Conservation (phyloP, 352 stramenopile genomes). For the Phytophthora sp. region DNA sequence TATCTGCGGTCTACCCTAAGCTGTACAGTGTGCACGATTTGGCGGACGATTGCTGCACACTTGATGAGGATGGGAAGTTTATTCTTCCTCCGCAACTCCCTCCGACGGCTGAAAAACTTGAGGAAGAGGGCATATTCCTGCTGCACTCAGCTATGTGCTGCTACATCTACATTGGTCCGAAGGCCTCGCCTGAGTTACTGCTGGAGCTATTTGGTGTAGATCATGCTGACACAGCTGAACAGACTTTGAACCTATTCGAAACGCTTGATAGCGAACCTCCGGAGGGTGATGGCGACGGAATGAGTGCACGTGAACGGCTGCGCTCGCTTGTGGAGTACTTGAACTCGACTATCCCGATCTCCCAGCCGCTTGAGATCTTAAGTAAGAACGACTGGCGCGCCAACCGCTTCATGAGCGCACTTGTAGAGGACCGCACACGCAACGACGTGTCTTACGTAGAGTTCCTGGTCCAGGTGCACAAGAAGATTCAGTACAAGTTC, state of each 20-base stretch:
- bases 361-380: conserved; percentile 83
- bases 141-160: conserved; percentile 88
- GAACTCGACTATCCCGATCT: conserved; percentile 84
- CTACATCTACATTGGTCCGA: conserved; percentile 89
- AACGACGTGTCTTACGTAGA: conserved; percentile 91
- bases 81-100: conserved; percentile 76
- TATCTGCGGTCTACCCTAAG: conserved; percentile 89
- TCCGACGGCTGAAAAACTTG: conserved; percentile 86
- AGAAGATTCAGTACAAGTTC: conserved; percentile 93
- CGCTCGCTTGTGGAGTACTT: conserved; percentile 79
- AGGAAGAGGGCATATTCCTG: conserved; percentile 87
- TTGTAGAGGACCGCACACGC: conserved; percentile 87
- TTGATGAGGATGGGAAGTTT: conserved; percentile 85
- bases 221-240: conserved; percentile 79
- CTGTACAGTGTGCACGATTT: conserved; percentile 89
- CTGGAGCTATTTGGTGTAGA: conserved; percentile 86
- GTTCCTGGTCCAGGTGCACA: conserved; percentile 90
- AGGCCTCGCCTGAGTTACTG: conserved; percentile 69
- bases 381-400: conserved; percentile 87
- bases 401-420: conserved; percentile 84
- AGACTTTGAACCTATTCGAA: conserved; percentile 74
- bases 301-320: conserved; percentile 67
- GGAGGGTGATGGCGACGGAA: conserved; percentile 39
- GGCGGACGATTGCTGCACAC: conserved; percentile 75
- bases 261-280: conserved; percentile 53